Conservation (phyloP, 176 grass and related monocot genomes). For the Avena sativa region DNA sequence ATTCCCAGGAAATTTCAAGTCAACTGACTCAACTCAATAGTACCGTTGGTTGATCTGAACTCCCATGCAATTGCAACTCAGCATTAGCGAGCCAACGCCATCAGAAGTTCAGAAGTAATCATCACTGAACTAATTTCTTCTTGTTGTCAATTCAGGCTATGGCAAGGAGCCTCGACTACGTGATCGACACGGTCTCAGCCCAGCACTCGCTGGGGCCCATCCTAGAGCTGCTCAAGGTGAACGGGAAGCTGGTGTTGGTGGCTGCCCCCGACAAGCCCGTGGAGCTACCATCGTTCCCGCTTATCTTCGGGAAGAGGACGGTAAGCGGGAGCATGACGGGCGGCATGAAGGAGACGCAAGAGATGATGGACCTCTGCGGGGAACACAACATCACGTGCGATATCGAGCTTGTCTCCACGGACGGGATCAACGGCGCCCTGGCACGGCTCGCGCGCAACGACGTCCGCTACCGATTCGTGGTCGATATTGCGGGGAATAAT, state of each 20-base stretch:
- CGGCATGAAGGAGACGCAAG: conserved; percentile 81
- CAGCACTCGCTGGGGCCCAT: conserved; percentile 76
- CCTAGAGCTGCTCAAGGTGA: conserved; percentile 80
- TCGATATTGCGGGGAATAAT: conserved; percentile 42
- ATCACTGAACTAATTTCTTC: not conserved
- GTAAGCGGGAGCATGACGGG: conserved; percentile 86
- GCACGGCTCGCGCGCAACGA: conserved; percentile 70
- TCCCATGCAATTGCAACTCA: no score
- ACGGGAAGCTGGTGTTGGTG: conserved; percentile 70
- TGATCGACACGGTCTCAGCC: conserved; percentile 81
- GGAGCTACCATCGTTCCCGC: conserved; percentile 86
- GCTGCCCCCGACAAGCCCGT: conserved; percentile 79
- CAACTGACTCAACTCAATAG: not conserved
- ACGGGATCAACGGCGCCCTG: conserved; percentile 67
- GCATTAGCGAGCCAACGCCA: no score
- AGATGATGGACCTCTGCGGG: conserved; percentile 84
- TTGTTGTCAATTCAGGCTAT: conserved; percentile 37
- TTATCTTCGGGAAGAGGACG: conserved; percentile 81
- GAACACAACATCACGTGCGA: conserved; percentile 72
- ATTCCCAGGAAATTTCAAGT: not conserved
- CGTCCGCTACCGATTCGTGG: conserved; percentile 85
- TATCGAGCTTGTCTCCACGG: conserved; percentile 65
- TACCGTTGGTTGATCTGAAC: no score
- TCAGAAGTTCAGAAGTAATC: no score
- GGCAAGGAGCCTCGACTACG: conserved; percentile 66